Evolutionary conservation across 192 early-diverging fungal genomes (phyloP).

Genomic region (Entrophospora sp.): DNA sequence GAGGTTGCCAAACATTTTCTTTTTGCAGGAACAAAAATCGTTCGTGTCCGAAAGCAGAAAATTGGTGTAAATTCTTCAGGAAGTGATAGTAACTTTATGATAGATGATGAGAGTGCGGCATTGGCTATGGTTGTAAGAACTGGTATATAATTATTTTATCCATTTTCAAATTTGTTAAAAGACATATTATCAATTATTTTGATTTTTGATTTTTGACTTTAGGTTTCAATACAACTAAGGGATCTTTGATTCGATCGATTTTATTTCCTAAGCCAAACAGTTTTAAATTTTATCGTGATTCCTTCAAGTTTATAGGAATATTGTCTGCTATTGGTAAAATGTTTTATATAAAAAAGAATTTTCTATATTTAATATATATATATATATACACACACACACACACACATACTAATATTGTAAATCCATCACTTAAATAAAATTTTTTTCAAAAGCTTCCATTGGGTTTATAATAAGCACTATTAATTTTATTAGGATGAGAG

Average conservation of each 20-base stretch:
- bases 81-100: constrained; percentile 24
- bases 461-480: constrained; percentile 83
- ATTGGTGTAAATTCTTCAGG: constrained; percentile 24
- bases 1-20: constrained; percentile 80
- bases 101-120: constrained; percentile 32
- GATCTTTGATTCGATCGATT: constrained; percentile 89
- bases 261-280: constrained; percentile 94
- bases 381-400: no score
- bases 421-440: no score
- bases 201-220: background rate
- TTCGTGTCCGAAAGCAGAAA: constrained; percentile 61
- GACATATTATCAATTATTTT: background rate
- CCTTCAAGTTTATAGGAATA: constrained; percentile 92
- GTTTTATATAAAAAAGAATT: no score
- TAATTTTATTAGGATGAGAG: constrained; percentile 79
- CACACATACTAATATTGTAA: no score
- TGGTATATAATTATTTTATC: constrained; percentile 24
- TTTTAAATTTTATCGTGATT: constrained; percentile 96
- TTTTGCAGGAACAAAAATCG: constrained; percentile 88
- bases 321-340: constrained; percentile 62
- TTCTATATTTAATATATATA: no score
- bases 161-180: background rate
- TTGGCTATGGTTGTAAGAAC: constrained; percentile 84
- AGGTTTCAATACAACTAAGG: constrained; percentile 94
- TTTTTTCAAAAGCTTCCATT: constrained; percentile 36